Conservation (phyloP, 2,329 filamentous ascomycete genomes). For the Neoascochyta sp. region DNA sequence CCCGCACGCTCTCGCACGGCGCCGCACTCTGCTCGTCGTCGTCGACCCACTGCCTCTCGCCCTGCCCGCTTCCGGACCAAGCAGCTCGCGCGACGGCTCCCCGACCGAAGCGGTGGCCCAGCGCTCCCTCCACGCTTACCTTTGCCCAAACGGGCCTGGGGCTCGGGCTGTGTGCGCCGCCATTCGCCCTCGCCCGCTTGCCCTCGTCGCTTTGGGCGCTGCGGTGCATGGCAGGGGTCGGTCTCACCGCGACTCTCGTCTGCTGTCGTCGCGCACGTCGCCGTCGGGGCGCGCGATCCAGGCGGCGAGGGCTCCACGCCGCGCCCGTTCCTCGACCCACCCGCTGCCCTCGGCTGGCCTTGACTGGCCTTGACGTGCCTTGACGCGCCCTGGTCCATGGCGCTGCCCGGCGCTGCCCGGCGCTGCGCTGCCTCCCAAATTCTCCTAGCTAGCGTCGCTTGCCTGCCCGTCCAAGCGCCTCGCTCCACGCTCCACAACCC, state of each 20-base stretch:
- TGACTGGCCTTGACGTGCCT: too few species aligned
- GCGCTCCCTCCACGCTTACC: constrained; percentile 29
- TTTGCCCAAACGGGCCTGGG: constrained; percentile 24
- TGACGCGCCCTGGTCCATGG: too few species aligned
- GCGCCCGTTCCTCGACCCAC: too few species aligned
- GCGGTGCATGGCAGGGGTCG: constrained; percentile 23
- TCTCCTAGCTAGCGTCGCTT: too few species aligned
- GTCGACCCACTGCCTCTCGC: constrained; percentile 22
- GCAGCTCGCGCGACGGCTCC: constrained; percentile 13
- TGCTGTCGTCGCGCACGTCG: constrained; percentile 29
- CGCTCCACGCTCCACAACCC: too few species aligned
- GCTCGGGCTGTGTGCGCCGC: constrained; percentile 12
- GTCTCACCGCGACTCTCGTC: constrained; percentile 35
- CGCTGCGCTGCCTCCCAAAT: too few species aligned
- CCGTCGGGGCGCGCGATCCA: constrained; percentile 39
- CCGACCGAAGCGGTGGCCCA: constrained; percentile 32
- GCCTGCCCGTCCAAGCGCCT: too few species aligned
- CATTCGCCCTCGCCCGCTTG: constrained; percentile 20
- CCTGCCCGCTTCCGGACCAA: constrained; percentile 12
- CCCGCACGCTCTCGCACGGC: too few species aligned
- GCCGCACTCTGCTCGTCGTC: too few species aligned
- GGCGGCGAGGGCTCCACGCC: constrained; percentile 36
- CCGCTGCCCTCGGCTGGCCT: too few species aligned
- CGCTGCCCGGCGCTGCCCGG: too few species aligned
- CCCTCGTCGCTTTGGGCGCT: constrained; percentile 19